A percentile compares a stretch with the other conserved stretches of the same genome.
Conservation (phyloP, 2,329 filamentous ascomycete genomes). For the Fusarium hostae region DNA sequence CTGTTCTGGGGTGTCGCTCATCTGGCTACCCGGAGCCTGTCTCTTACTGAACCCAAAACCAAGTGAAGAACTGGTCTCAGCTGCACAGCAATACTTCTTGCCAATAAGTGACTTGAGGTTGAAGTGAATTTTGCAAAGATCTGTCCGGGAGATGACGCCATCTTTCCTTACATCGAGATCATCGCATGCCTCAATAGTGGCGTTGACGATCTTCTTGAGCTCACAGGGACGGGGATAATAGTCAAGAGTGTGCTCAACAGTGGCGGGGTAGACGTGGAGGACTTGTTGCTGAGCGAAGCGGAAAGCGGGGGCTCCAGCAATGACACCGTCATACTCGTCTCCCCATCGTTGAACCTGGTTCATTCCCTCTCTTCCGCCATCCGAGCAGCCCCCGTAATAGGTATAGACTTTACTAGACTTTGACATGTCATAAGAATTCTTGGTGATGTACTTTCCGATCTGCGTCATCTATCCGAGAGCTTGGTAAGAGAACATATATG, state of each 20-base stretch:
- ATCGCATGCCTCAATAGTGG: constrained; percentile 22
- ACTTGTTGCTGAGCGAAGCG: constrained; percentile 3
- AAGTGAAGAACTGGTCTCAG: constrained; percentile 3
- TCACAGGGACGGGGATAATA: background rate
- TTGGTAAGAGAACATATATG: constrained; percentile 62
- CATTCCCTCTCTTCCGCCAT: constrained; percentile 59
- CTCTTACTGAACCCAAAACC: constrained; percentile 7
- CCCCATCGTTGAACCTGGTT: constrained; percentile 36
- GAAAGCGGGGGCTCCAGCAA: constrained; percentile 42
- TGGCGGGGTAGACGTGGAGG: background rate
- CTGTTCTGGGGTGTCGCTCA: background rate
- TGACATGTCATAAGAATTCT: background rate
- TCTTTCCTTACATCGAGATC: constrained; percentile 6
- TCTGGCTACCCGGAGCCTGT: background rate
- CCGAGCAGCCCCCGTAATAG: constrained; percentile 63
- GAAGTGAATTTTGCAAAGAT: constrained; percentile 16
- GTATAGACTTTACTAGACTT: constrained; percentile 53
- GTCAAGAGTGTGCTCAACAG: background rate
- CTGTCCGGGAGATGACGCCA: background rate
- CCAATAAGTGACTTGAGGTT: background rate
- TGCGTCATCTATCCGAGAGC: constrained; percentile 60
- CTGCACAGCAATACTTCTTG: background rate
- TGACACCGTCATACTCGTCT: constrained; percentile 30
- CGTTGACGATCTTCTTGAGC: constrained; percentile 13
- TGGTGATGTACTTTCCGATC: constrained; percentile 52